A percentile compares a stretch with the other conserved stretches of the same genome.
phyloP scores from a whole-genome alignment of 805 yeast genomes.

The Millerago galiae region DNA sequence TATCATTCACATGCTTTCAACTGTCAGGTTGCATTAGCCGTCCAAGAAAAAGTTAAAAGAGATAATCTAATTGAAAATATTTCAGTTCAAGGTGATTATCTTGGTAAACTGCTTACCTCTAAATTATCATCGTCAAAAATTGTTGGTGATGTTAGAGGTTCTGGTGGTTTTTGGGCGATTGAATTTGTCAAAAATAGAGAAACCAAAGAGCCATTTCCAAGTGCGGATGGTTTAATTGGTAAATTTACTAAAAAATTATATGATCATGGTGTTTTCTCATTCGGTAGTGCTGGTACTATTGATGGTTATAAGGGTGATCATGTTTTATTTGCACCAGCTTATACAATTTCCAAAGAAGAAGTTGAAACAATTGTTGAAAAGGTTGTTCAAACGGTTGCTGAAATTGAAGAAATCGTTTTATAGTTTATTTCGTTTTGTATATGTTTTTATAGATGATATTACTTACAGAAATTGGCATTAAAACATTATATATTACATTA shows the following conservation, averaged over 20 bases:
- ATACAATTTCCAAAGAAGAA: slow-evolving; percentile 31
- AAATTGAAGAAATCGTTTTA: slow-evolving; percentile 14
- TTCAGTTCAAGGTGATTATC: slow-evolving; percentile 35
- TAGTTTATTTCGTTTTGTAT: neutral
- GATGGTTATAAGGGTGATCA: slow-evolving; percentile 40
- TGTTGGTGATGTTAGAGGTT: slow-evolving; percentile 49
- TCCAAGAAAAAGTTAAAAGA: slow-evolving; percentile 34
- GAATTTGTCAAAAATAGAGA: slow-evolving; percentile 42
- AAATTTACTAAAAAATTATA: slow-evolving; percentile 29
- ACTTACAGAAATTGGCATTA: too few species aligned
- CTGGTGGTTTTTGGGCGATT: slow-evolving; percentile 49
- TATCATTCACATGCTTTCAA: slow-evolving; percentile 42
- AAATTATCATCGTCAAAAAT: slow-evolving; percentile 25
- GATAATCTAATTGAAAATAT: slow-evolving; percentile 35
- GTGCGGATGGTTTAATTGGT: slow-evolving; percentile 23
- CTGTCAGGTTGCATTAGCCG: slow-evolving; percentile 41
- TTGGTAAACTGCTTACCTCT: slow-evolving; percentile 31
- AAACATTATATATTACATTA: neutral
- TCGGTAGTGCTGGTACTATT: slow-evolving; percentile 35
- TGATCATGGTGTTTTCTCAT: slow-evolving; percentile 35
- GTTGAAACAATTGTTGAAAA: slow-evolving; percentile 30
- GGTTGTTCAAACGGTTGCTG: slow-evolving; percentile 17
- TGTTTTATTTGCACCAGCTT: slow-evolving; percentile 40
- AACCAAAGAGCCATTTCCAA: slow-evolving; percentile 41
- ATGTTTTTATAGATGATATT: neutral